phyloP scores from a whole-genome alignment of 306 rosid species.

The Spatholobus suberectus region DNA sequence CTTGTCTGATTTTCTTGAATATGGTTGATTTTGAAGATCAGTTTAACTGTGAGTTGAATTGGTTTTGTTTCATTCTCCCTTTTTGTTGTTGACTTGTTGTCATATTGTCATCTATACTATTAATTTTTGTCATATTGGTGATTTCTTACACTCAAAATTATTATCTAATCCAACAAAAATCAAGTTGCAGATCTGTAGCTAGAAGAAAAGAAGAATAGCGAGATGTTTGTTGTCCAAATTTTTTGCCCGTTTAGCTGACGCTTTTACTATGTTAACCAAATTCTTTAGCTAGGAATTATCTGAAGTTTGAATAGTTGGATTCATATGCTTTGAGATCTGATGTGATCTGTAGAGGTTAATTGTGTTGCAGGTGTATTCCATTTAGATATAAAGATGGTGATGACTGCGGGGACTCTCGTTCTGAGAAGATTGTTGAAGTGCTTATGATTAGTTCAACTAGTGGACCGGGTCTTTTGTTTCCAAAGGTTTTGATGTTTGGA shows the following conservation, averaged over 20 bases:
- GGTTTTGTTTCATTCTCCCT: not conserved
- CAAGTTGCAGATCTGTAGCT: not conserved
- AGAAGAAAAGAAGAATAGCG: not conserved
- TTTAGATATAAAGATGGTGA: constrained; percentile 54
- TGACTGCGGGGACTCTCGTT: constrained; percentile 28
- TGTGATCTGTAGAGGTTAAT: constrained; percentile 34
- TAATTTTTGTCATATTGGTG: not conserved
- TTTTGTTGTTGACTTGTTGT: not conserved
- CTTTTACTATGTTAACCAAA: not conserved
- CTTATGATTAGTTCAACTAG: constrained; percentile 77
- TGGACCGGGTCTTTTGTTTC: constrained; percentile 80
- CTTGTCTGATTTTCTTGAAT: not conserved
- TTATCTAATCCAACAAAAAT: not conserved
- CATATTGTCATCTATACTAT: not conserved
- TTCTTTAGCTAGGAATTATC: not conserved
- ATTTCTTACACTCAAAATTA: not conserved
- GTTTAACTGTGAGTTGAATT: not conserved
- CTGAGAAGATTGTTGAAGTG: constrained; percentile 59
- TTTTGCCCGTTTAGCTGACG: not conserved
- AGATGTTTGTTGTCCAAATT: not conserved
- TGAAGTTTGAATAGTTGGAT: not conserved
- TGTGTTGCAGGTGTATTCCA: constrained; percentile 67
- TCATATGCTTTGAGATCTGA: not conserved
- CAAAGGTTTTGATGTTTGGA: constrained; percentile 55
- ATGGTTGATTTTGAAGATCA: not conserved